A percentile compares a stretch with the other conserved stretches of the same genome.
phyloP scores from a whole-genome alignment of 176 grass and related monocot genomes.

The Carex parvula region DNA sequence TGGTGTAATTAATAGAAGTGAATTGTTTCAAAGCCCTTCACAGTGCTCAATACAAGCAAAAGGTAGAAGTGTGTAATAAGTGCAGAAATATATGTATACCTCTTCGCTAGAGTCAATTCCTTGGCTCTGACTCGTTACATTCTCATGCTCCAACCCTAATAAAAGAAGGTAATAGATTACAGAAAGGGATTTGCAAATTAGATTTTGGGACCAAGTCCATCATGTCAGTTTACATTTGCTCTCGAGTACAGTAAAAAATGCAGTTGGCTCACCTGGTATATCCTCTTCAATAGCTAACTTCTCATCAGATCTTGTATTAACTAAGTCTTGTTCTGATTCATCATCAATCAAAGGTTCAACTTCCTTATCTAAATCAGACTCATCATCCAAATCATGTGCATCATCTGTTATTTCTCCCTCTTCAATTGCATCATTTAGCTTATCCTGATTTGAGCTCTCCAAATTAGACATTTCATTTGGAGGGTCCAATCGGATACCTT shows the following conservation, averaged over 20 bases:
- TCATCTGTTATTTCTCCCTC: slow-evolving; percentile 91
- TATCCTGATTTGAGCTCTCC: slow-evolving; percentile 5
- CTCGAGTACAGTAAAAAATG: slow-evolving; percentile 12
- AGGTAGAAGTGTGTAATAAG: background rate
- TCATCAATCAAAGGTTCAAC: slow-evolving; percentile 36
- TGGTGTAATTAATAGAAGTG: background rate
- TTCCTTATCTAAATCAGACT: slow-evolving; percentile 22
- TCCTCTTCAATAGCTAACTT: slow-evolving; percentile 20
- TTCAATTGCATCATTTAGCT: slow-evolving; percentile 33
- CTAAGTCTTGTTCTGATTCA: slow-evolving; percentile 29
- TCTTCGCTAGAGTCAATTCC: background rate
- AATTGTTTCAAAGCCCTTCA: background rate
- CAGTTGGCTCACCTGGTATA: background rate
- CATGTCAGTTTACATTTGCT: background rate
- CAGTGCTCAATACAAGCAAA: background rate
- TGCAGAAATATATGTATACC: background rate
- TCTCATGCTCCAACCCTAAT: background rate
- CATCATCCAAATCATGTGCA: slow-evolving; percentile 38
- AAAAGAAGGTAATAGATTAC: background rate
- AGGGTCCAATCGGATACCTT: background rate
- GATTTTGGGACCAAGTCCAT: background rate
- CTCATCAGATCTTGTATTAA: slow-evolving; percentile 15
- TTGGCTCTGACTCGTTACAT: background rate
- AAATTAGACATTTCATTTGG: slow-evolving; percentile 6
- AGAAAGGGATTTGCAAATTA: background rate